phyloP scores from a whole-genome alignment of 2,329 filamentous ascomycete species.

The Aspergillus neotritici region DNA sequence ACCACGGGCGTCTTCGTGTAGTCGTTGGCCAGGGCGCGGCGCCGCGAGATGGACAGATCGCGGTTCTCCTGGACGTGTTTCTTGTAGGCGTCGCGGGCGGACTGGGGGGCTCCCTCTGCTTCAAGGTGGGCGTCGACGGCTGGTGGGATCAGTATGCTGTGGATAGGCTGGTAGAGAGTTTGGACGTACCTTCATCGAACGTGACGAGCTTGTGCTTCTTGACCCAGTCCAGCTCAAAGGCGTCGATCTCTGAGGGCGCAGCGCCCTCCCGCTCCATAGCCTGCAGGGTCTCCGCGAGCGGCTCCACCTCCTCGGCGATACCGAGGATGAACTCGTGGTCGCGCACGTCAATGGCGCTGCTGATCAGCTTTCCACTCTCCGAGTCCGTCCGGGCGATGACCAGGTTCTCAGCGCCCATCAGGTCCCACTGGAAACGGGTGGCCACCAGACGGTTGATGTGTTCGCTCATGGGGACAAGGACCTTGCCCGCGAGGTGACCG shows the following conservation, averaged over 20 bases:
- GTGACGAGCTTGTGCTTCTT: slow-evolving; percentile 78
- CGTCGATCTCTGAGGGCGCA: slow-evolving; percentile 72
- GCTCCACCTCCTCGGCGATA: slow-evolving; percentile 69
- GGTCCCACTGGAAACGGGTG: slow-evolving; percentile 93
- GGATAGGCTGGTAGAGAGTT: not conserved
- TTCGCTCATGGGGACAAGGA: slow-evolving; percentile 85
- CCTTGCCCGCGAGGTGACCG: slow-evolving; percentile 92
- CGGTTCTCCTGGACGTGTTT: slow-evolving; percentile 56
- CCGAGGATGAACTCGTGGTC: slow-evolving; percentile 97
- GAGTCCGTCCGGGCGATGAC: slow-evolving; percentile 94
- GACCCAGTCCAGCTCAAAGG: slow-evolving; percentile 81
- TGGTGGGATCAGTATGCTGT: slow-evolving; percentile 17
- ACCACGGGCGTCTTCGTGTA: slow-evolving; percentile 64
- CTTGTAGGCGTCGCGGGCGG: slow-evolving; percentile 64
- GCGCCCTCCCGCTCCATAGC: slow-evolving; percentile 80
- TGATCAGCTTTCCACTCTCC: slow-evolving; percentile 85
- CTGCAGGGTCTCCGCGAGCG: slow-evolving; percentile 82
- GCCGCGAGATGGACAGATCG: slow-evolving; percentile 71
- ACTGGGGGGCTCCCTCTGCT: slow-evolving; percentile 57
- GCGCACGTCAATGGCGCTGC: slow-evolving; percentile 83
- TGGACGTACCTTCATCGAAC: slow-evolving; percentile 70
- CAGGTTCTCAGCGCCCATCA: slow-evolving; percentile 94
- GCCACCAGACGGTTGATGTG: slow-evolving; percentile 94
- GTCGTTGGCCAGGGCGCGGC: slow-evolving; percentile 64
- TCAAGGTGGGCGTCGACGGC: slow-evolving; percentile 71